Base-by-base conservation (phyloP, 2,329 filamentous ascomycete genomes). In the Fusarium begoniae region DNA sequence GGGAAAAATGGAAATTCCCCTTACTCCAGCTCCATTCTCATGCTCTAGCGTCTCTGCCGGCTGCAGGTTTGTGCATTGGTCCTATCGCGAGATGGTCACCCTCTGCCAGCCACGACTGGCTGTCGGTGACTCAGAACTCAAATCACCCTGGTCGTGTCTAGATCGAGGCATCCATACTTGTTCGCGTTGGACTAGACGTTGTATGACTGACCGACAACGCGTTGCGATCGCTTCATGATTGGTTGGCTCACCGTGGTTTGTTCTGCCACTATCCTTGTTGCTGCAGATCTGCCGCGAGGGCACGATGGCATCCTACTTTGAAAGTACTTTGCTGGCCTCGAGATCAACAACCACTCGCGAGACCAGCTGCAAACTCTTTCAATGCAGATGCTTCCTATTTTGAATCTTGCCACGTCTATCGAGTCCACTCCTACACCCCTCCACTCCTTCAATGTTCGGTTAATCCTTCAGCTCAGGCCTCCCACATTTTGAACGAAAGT, bases 81-180 rank as follows among this genome's bases (percentile, higher is more conserved):
- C 56, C 73, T 71, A 77, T 78, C 75, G 67, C 73, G 73, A 78
- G 69, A 68, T 71, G 62, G 50, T 62, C 65, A 60, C 63, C 72
- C 30, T 67, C 57, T 45, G 50, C 67, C 43, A 55, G 40, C 60
- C 75, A 75, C 72, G 73, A 79, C 70, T 79, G 77, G 77, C 66
- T 78, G 48, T 67, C 70, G 47, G 67, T 79, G 77, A 79, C 77
- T 79, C 75, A 79, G 67, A 65, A 63, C 28, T 62, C 59, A 56
- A 45, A n/a, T 63, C 56, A 67, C 63, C 70, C 63, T 72, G 63
- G 67, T 38, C 61, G 26, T 70, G 60, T 69, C 66, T 55, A 69
- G 50, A 58, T 58, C 43, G n/a, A 58, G 43, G 43, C 51, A n/a
- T 38, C 56, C 41, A 58, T 58, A 58, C 32, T 58, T 51, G 56